Percentiles rank a stretch among this genome's conserved stretches.
phyloP scores from a whole-genome alignment of 2,329 filamentous ascomycete species.

The Claviceps purpurea region DNA sequence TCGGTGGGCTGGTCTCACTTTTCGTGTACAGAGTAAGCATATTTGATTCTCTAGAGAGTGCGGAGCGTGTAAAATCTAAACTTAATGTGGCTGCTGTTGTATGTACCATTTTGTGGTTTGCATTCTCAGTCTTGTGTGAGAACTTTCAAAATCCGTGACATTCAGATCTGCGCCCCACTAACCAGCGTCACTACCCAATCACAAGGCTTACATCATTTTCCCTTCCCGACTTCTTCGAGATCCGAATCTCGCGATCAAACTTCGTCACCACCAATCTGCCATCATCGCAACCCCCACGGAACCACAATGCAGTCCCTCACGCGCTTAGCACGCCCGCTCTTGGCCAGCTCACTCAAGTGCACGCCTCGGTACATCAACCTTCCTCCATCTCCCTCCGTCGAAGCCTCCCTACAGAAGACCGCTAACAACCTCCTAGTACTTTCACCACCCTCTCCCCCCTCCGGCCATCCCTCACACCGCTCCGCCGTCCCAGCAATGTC shows the following conservation, averaged over 20 bases:
- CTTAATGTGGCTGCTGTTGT: neutral
- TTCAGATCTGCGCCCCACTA: neutral
- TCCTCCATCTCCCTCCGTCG: neutral
- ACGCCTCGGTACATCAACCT: constrained; percentile 13
- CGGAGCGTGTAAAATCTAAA: neutral
- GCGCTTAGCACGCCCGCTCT: constrained; percentile 17
- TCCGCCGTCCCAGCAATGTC: constrained; percentile 18
- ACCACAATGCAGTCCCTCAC: constrained; percentile 15
- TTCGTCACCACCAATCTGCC: neutral
- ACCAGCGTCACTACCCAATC: neutral
- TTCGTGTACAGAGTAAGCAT: neutral
- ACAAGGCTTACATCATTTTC: neutral
- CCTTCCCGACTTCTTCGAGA: neutral
- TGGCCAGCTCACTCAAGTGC: constrained; percentile 13
- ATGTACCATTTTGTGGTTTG: no score
- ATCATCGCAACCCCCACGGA: neutral
- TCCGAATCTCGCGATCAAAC: neutral
- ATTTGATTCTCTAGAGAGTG: neutral
- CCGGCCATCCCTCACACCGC: constrained; percentile 30
- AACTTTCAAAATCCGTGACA: no score
- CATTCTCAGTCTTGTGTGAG: no score
- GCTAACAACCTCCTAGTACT: constrained; percentile 18
- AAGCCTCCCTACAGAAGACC: neutral
- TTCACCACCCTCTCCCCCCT: constrained; percentile 37
- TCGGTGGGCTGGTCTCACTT: neutral